Evolutionary conservation across 2,329 filamentous ascomycete genomes (phyloP).

Genomic region (Colletotrichum filicis): DNA sequence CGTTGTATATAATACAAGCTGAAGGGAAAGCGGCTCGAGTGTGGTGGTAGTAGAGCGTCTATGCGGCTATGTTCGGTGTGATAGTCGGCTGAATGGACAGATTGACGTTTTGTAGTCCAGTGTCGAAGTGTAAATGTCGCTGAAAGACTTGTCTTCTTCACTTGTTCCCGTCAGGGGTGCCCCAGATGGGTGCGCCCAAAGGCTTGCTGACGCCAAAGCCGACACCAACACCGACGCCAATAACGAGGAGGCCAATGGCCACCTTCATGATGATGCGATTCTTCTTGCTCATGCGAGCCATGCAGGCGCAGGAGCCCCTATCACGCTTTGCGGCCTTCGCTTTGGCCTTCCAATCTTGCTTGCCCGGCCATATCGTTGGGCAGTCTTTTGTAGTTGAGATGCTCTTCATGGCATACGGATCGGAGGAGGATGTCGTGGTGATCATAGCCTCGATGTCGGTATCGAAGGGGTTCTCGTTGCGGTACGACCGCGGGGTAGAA

Average conservation of each 20-base stretch:
- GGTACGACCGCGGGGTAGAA: constrained; percentile 56
- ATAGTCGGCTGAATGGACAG: not conserved
- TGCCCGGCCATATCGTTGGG: constrained; percentile 67
- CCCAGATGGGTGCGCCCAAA: constrained; percentile 69
- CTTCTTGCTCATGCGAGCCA: constrained; percentile 64
- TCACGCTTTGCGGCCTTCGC: constrained; percentile 66
- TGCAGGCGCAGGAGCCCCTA: constrained; percentile 60
- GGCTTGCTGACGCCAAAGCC: constrained; percentile 72
- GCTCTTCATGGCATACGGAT: constrained; percentile 46
- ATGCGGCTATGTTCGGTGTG: constrained; percentile 10
- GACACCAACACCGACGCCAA: constrained; percentile 65
- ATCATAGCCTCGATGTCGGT: constrained; percentile 67
- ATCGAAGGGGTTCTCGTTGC: constrained; percentile 63
- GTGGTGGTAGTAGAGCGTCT: not conserved
- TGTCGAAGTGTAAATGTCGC: not conserved
- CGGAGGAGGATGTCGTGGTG: constrained; percentile 47
- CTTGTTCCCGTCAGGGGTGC: constrained; percentile 32
- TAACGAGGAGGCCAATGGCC: constrained; percentile 60
- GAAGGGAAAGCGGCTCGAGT: constrained; percentile 25
- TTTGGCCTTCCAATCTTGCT: constrained; percentile 69
- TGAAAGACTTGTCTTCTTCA: not conserved
- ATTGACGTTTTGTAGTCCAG: not conserved
- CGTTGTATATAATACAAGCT: constrained; percentile 33
- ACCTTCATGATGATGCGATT: constrained; percentile 66
- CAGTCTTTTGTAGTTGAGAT: constrained; percentile 58